Base-by-base conservation (phyloP, 345 rosid species). In the Gossypium australe region DNA sequence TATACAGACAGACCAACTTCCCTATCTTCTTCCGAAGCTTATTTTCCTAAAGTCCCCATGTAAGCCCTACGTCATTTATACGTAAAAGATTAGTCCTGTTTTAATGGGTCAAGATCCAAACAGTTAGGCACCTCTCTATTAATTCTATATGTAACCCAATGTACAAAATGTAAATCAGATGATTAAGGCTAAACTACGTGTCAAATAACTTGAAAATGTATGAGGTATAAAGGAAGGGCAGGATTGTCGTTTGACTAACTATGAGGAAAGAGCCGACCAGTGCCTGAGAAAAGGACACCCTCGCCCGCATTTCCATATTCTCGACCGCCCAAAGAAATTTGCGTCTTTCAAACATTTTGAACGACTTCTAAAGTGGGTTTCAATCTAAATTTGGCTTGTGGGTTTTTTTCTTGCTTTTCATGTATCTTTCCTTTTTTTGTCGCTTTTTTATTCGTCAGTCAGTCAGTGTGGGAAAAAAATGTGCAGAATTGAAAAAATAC, bases 261-360 rank as follows among this genome's bases (percentile, higher is more conserved):
- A 12, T 57, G 13, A 25, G 63, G 63, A 59, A 63, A 4, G 6
- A 74, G 72, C 84, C 84, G 82, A 55, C 86, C 67, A 71, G 12
- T 18, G 25, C n/a, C 41, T 1, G 12, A 64, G 72, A 52, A 47
- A 67, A 24, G 55, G 25, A 68, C 59, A 71, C 71, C 60, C 38
- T 24, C 74, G 14, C 61, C 20, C 11, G 11, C 11, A 11, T 57
- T 57, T 79, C 64, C 80, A 74, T 41, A 18, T 16, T 48, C 75
- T 81, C 82, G 79, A 78, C 90, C 90, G 88, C 48, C 90, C 90
- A 83, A 82, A 83, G 90, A 85, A 85, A 80, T 78, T 24, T 43
- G 43, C 11, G 17, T 62, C 60, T 51, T 41, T 38, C 64, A 53
- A 7, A 61, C 51, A 48, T 22, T 75, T 79, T 78, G 79, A 82